These are phyloP conservation scores for Aspergillus brasiliensis DNA, from an alignment of 2,329 filamentous ascomycete species.

Conservation along the genomic window DNA sequence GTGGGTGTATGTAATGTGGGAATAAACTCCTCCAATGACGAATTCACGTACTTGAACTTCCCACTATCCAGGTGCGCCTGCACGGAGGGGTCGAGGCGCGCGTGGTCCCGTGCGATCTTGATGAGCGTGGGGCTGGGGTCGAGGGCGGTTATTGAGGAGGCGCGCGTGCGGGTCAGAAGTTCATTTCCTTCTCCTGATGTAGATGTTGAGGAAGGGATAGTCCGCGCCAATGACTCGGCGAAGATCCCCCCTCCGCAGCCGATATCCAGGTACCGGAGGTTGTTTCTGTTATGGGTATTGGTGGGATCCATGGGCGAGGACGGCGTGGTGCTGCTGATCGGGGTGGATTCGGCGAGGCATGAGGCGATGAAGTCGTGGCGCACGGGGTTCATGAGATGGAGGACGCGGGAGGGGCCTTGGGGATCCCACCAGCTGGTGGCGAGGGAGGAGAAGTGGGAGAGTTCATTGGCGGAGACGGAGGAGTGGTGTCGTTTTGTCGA, in stretches of 20 bases:
- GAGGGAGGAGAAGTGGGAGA: conserved; percentile 91
- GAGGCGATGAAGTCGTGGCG: conserved; percentile 86
- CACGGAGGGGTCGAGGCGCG: conserved; percentile 71
- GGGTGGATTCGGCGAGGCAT: conserved; percentile 62
- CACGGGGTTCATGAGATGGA: conserved; percentile 97
- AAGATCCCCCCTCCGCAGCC: conserved; percentile 97
- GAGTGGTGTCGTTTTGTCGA: conserved; percentile 44
- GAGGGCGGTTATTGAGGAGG: conserved; percentile 47
- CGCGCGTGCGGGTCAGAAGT: conserved; percentile 36
- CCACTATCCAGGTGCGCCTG: conserved; percentile 53
- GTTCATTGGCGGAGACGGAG: conserved; percentile 83
- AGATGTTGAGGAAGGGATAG: conserved; percentile 31
- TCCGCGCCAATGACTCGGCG: conserved; percentile 65
- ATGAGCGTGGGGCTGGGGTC: conserved; percentile 49
- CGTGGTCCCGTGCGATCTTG: conserved; percentile 72
- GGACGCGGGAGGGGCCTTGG: conserved; percentile 83
- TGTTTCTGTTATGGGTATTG: conserved; percentile 25
- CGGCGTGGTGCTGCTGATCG: conserved; percentile 24
- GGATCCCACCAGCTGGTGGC: conserved; percentile 98
- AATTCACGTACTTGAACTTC: conserved; percentile 70
- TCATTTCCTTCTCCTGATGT: background rate
- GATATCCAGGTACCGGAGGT: conserved; percentile 75
- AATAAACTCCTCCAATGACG: conserved; percentile 65
- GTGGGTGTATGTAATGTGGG: conserved; percentile 10
- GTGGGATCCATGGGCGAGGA: conserved; percentile 8